Conservation (phyloP, 192 early-diverging fungal genomes). For the Linnemannia exigua region DNA sequence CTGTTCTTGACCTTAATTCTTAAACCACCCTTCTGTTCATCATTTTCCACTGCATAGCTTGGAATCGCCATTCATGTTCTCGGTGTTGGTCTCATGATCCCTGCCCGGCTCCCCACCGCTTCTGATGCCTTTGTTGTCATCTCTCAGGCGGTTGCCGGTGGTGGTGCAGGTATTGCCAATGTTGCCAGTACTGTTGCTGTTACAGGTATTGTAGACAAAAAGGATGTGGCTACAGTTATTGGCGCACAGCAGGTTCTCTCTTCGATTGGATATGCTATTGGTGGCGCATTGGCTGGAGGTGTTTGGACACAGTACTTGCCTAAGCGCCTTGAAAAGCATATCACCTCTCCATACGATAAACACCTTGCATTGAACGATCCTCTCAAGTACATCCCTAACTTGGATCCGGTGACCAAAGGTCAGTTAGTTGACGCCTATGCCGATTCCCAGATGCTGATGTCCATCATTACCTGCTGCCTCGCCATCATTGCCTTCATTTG, state of each 20-base stretch:
- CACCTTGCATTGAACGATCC: constrained; percentile 22
- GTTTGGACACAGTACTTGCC: constrained; percentile 12
- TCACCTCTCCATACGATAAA: constrained; percentile 20
- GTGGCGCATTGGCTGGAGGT: neutral
- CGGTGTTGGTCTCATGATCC: constrained; percentile 23
- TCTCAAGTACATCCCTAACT: constrained; percentile 9
- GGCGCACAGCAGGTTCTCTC: constrained; percentile 22
- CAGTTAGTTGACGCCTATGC: constrained; percentile 35
- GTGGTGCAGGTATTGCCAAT: constrained; percentile 21
- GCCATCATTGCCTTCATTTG: constrained; percentile 8
- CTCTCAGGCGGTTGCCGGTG: constrained; percentile 16
- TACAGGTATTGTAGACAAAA: constrained; percentile 15
- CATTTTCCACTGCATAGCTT: neutral
- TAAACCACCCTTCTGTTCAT: neutral
- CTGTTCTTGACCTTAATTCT: neutral
- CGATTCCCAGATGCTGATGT: constrained; percentile 31
- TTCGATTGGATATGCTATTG: constrained; percentile 18
- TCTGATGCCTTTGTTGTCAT: constrained; percentile 20
- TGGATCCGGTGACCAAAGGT: constrained; percentile 18
- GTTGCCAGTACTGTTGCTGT: constrained; percentile 16
- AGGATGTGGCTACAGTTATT: constrained; percentile 17
- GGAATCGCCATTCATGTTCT: constrained; percentile 17
- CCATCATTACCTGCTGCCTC: constrained; percentile 14
- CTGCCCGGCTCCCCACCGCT: constrained; percentile 7
- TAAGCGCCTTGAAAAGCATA: constrained; percentile 23